Evolutionary conservation across 169 alveolate genomes (phyloP).

Genomic region (Perkinsus chesapeaki): DNA sequence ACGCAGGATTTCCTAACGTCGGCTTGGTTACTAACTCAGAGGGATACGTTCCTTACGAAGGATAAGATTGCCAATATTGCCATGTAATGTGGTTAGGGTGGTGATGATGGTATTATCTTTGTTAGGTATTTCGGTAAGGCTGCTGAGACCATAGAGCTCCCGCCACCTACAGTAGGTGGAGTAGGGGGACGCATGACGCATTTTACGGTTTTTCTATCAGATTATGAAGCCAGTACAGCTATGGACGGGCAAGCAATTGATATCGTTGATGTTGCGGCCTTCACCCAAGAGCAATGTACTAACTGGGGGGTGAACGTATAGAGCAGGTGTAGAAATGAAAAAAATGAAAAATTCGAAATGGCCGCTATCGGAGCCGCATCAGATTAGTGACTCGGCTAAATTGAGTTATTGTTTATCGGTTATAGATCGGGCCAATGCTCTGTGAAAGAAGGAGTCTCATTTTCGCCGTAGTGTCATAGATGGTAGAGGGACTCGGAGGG

Average conservation of each 20-base stretch:
- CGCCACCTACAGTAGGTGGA: constrained; percentile 72
- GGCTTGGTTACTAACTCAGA: constrained; percentile 84
- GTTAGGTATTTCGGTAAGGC: background rate
- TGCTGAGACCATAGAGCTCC: constrained; percentile 63
- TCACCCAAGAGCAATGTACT: constrained; percentile 54
- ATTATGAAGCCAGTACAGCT: constrained; percentile 87
- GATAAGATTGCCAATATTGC: constrained; percentile 54
- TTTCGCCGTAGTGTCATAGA: too few species aligned
- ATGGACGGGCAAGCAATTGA: constrained; percentile 98
- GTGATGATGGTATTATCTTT: background rate
- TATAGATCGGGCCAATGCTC: too few species aligned
- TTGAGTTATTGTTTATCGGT: too few species aligned
- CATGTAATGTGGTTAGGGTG: background rate
- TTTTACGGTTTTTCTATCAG: background rate
- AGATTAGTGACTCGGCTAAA: too few species aligned
- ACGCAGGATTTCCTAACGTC: constrained; percentile 83
- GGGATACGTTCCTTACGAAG: constrained; percentile 85
- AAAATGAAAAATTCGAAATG: too few species aligned
- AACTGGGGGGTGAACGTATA: background rate
- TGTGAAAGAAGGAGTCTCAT: too few species aligned
- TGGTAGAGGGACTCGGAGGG: too few species aligned
- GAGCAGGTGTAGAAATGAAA: background rate
- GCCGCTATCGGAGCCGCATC: too few species aligned
- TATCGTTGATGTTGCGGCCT: constrained; percentile 84
- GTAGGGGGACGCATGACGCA: background rate